These are phyloP conservation scores for Lentithecium fluviatile DNA, from an alignment of 495 filamentous ascomycete species.

Conservation along the genomic window DNA sequence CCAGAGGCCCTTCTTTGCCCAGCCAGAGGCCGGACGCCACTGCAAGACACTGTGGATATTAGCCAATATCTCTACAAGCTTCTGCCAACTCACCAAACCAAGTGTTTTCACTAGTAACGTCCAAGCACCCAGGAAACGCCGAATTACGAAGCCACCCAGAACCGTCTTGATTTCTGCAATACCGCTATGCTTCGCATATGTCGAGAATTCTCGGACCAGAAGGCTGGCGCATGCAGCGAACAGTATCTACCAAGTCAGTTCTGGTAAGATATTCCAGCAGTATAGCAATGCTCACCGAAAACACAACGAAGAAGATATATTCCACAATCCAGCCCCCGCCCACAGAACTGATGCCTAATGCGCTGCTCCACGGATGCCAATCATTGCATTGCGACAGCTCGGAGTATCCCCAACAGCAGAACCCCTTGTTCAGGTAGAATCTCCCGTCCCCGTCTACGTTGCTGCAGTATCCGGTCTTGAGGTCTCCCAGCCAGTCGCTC, in stretches of 20 bases:
- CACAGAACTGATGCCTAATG: slow-evolving; percentile 61
- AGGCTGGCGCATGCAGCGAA: slow-evolving; percentile 79
- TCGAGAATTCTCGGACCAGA: slow-evolving; percentile 78
- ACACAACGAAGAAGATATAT: slow-evolving; percentile 79
- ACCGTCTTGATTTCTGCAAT: slow-evolving; percentile 99
- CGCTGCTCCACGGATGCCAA: slow-evolving; percentile 82
- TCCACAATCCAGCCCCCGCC: slow-evolving; percentile 76
- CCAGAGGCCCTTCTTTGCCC: slow-evolving; percentile 96
- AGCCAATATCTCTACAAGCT: slow-evolving; percentile 34
- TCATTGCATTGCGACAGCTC: slow-evolving; percentile 71
- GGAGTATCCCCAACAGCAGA: slow-evolving; percentile 91
- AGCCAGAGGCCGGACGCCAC: slow-evolving; percentile 97
- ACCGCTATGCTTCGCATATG: slow-evolving; percentile 91
- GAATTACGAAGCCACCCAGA: slow-evolving; percentile 90
- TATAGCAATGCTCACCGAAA: slow-evolving; percentile 60
- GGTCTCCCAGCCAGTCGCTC: slow-evolving; percentile 91
- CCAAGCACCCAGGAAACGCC: slow-evolving; percentile 89
- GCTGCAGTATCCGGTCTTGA: slow-evolving; percentile 89
- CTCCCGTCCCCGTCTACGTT: slow-evolving; percentile 69
- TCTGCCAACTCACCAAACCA: slow-evolving; percentile 64
- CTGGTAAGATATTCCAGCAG: neutral
- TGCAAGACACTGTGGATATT: slow-evolving; percentile 67
- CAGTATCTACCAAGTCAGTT: slow-evolving; percentile 55
- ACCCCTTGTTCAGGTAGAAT: slow-evolving; percentile 86
- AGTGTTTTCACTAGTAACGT: slow-evolving; percentile 89